These are phyloP conservation scores for Aechmea fasciata DNA, from an alignment of 176 grass and related monocot genomes.

Conservation along the genomic window DNA sequence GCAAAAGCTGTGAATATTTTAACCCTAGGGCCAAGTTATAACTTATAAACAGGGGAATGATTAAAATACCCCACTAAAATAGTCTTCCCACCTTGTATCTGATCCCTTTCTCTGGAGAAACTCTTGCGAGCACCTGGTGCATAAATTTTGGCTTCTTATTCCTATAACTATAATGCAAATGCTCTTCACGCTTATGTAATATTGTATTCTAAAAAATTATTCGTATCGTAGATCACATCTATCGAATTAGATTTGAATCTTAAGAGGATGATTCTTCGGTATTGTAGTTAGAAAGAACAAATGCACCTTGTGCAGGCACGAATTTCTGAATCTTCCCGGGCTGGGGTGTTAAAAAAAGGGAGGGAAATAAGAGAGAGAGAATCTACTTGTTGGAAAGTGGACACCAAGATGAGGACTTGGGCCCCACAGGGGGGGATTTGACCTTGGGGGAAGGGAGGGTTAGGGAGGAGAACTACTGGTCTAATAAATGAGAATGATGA, in stretches of 20 bases:
- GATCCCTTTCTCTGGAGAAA: too few species aligned
- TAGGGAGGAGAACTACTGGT: background rate
- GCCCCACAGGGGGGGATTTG: background rate
- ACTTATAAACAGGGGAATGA: background rate
- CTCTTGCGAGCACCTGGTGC: too few species aligned
- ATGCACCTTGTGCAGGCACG: too few species aligned
- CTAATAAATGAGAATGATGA: background rate
- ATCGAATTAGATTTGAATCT: too few species aligned
- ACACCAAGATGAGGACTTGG: background rate
- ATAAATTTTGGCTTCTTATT: too few species aligned
- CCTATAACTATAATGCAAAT: background rate
- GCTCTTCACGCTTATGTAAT: background rate
- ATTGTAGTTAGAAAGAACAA: too few species aligned
- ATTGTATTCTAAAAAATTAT: too few species aligned
- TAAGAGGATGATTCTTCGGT: too few species aligned
- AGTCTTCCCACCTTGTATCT: too few species aligned
- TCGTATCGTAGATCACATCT: too few species aligned
- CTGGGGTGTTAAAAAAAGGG: background rate
- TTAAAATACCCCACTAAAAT: background rate
- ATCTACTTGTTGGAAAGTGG: background rate
- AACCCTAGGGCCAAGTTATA: background rate
- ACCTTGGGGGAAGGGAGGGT: background rate
- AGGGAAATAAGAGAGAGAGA: background rate
- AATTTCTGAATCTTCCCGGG: background rate
- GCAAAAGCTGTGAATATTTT: background rate